Percentiles rank a stretch among this genome's conserved stretches.
These are phyloP conservation scores for Barnettozyma vustinii DNA, from an alignment of 805 yeast species.

Conservation along the genomic window DNA sequence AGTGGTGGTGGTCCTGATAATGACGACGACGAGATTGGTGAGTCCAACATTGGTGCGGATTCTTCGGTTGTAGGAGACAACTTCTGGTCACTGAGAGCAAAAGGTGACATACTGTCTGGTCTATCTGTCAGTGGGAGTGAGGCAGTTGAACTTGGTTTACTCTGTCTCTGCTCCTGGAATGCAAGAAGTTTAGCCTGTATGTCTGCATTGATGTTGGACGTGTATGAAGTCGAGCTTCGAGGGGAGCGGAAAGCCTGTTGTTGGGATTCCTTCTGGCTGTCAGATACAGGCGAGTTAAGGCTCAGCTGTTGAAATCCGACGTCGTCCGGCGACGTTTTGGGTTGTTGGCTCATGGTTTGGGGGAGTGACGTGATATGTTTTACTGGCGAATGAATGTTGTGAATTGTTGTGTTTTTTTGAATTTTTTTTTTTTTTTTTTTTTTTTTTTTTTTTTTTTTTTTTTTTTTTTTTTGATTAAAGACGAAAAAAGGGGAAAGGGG, in stretches of 20 bases:
- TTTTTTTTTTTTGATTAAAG: not conserved
- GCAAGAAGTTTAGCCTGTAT: slow-evolving; percentile 85
- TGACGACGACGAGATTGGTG: not conserved
- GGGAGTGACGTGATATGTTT: too few relatives aligned
- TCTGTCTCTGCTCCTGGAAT: slow-evolving; percentile 75
- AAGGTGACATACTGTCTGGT: slow-evolving; percentile 6
- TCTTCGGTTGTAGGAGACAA: not conserved
- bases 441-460: not conserved
- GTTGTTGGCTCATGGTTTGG: not conserved
- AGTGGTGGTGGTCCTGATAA: slow-evolving; percentile 16
- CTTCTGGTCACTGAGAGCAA: slow-evolving; percentile 9
- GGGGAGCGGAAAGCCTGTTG: slow-evolving; percentile 16
- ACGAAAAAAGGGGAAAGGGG: too few relatives aligned
- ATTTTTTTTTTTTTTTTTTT: not conserved
- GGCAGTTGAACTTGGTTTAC: slow-evolving; percentile 25
- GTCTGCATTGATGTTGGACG: slow-evolving; percentile 55
- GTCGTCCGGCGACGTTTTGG: slow-evolving; percentile 6
- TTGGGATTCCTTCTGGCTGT: not conserved
- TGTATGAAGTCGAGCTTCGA: slow-evolving; percentile 22
- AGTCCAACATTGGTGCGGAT: not conserved
- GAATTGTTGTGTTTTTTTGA: not conserved
- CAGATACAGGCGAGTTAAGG: not conserved
- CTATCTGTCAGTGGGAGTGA: slow-evolving; percentile 10
- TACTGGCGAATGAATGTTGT: not conserved
- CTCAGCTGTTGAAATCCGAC: slow-evolving; percentile 2